A percentile compares a stretch with the other conserved stretches of the same genome.
phyloP scores from a whole-genome alignment of 768 basidiomycete species.

The Leccinum arenicola region DNA sequence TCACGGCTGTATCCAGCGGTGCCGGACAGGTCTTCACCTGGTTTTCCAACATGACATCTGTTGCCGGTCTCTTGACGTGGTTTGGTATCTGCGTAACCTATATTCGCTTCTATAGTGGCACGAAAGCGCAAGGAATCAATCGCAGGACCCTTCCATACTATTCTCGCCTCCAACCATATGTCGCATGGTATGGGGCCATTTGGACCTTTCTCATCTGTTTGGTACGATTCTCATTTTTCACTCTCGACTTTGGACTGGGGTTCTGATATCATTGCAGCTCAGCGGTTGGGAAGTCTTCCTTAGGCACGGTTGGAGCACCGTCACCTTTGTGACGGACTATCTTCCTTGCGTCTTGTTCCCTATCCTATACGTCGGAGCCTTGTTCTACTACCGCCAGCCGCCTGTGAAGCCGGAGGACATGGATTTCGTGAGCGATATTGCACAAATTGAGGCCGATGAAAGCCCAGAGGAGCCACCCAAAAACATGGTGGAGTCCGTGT shows the following conservation, averaged over 20 bases:
- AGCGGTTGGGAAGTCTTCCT: constrained; percentile 54
- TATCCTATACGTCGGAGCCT: constrained; percentile 61
- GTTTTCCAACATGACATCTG: constrained; percentile 76
- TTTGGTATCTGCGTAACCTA: constrained; percentile 75
- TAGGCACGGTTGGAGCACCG: constrained; percentile 48
- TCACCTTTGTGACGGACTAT: constrained; percentile 83
- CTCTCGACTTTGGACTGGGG: not conserved
- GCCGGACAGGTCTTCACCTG: constrained; percentile 76
- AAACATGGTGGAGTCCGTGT: constrained; percentile 67
- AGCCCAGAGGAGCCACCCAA: constrained; percentile 70
- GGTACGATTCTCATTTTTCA: constrained; percentile 40
- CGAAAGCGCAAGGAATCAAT: constrained; percentile 77
- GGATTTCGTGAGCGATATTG: constrained; percentile 77
- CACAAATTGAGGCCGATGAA: constrained; percentile 66
- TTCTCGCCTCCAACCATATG: constrained; percentile 66
- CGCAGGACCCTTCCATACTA: constrained; percentile 69
- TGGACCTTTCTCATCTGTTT: constrained; percentile 50
- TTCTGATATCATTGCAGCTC: constrained; percentile 42
- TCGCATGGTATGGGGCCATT: constrained; percentile 52
- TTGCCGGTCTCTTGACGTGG: constrained; percentile 77
- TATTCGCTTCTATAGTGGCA: constrained; percentile 80
- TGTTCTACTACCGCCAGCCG: constrained; percentile 38
- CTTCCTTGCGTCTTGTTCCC: constrained; percentile 73
- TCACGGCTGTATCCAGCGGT: constrained; percentile 69
- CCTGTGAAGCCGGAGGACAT: constrained; percentile 53